Evolutionary conservation across 139 green algal genomes (phyloP), one percentile per base, ranked within the genome.

Genomic region (Medakamo hakoo): DNA sequence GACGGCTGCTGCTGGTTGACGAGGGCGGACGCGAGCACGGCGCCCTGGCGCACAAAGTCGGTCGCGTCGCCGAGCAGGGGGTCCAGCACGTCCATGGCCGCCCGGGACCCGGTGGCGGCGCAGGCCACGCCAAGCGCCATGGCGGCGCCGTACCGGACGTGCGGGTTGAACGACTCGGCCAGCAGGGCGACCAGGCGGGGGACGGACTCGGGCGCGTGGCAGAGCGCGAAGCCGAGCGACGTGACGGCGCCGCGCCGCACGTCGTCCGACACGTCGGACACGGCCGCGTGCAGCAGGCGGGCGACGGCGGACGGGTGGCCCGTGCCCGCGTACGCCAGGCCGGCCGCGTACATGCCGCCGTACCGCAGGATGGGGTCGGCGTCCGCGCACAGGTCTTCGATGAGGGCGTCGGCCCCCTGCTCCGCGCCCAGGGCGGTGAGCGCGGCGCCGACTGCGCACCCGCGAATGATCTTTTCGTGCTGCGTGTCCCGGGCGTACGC

Each of bases 61-160:
- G 82, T 74, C 4, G 73, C 49, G 74, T 98, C 92, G 27, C 63
- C 72, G 49, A 89, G 60, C 67, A 99, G 82, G 16, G 85, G 82
- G 71, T 95, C 80, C 68, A 99, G 77, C 69, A 99, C 76, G 27
- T 67, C 67, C 26, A 91, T 32, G 0, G 91, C 93, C 30, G 93
- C 85, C 55, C 63, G 62, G 59, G 79, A 56, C 24, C 77, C 93
- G 9, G 81, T 96, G 52, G 86, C 90, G 14, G 84, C 90, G 66
- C 89, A 97, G 18, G 86, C 78, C 30, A 98, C 79, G 55, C 93
- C 91, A 40, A 98, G 82, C 3, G 93, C 93, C 89, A 99, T 94
- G 29, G 93, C 93, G 18, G 91, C 87, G 49, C 91, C 88, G 71
- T 96, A 97, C 18, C 80, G 49, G 3, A 73, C 82, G 73, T 99